Evolutionary conservation across 805 yeast species (phyloP).

Genomic region (Groenewaldozyma tartarivorans): DNA sequence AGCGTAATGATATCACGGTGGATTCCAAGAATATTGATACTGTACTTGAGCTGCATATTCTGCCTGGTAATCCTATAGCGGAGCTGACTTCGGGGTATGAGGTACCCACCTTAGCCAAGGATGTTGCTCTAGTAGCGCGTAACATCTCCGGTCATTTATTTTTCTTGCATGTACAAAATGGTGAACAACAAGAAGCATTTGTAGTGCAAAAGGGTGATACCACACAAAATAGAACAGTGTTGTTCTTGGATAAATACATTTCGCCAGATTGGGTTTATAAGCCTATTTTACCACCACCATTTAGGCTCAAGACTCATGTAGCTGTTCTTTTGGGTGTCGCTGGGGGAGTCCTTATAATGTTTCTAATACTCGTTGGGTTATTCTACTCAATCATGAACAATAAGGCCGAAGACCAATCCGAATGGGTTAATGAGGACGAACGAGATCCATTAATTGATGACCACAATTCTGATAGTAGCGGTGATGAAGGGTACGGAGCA

Average conservation of each 20-base stretch:
- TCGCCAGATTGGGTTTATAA: slow-evolving; percentile 26
- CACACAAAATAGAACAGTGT: slow-evolving; percentile 20
- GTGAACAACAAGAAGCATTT: slow-evolving; percentile 16
- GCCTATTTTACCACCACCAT: slow-evolving; percentile 19
- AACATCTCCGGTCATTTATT: slow-evolving; percentile 18
- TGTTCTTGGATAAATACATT: slow-evolving; percentile 25
- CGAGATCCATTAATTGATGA: slow-evolving; percentile 9
- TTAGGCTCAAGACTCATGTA: slow-evolving; percentile 22
- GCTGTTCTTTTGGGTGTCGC: slow-evolving; percentile 25
- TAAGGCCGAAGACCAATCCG: slow-evolving; percentile 5
- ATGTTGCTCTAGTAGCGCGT: slow-evolving; percentile 13
- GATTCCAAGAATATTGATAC: slow-evolving; percentile 37
- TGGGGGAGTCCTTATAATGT: slow-evolving; percentile 18
- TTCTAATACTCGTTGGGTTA: slow-evolving; percentile 7
- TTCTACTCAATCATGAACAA: slow-evolving; percentile 10
- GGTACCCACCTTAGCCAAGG: slow-evolving; percentile 18
- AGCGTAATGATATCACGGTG: slow-evolving; percentile 40
- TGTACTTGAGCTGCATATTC: slow-evolving; percentile 58
- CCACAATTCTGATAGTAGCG: background rate
- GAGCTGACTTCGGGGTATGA: slow-evolving; percentile 15
- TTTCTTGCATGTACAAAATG: slow-evolving; percentile 18
- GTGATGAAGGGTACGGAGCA: background rate
- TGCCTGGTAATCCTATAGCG: slow-evolving; percentile 43
- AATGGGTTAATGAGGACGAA: slow-evolving; percentile 4
- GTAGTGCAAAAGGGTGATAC: slow-evolving; percentile 20